Base-by-base conservation (phyloP, 2,329 filamentous ascomycete species). In the Xylaria sp. region DNA sequence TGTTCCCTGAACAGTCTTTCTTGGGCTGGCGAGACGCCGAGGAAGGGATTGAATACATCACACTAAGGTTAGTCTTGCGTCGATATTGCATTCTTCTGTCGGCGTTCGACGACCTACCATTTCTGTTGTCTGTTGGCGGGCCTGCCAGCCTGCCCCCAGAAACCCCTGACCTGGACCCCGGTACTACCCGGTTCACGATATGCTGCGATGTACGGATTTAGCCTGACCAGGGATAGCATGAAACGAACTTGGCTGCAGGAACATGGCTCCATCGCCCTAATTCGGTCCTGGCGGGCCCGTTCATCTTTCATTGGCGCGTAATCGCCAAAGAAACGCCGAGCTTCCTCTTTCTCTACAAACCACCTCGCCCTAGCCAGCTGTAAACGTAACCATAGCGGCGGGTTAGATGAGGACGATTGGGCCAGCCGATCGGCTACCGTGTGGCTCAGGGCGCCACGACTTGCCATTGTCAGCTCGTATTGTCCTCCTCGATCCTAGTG, bases 181-280 rank as follows among this genome's bases (percentile, higher is more conserved):
- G 23, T 25, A 25, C 23, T 25, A 25, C 23, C 23, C 23, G 3
- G 58, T 28, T 69, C 52, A 12, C 41, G 64, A 64, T 56, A 41
- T 56, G 55, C 57, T 46, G 7, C 32, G 64, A 64, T 56, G 50
- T 56, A 41, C 57, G 39, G 25, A 56, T 37, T 69, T 66, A 64
- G 56, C 68, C 65, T 39, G 65, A 66, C 68, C 70, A 62, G 65
- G 70, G 61, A 62, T 70, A 68, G 58, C 55, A 63, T 70, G 70
- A 72, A 72, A 72, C 70, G 13, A 32, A 44, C 57, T 46, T 61
- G 52, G 52, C 65, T 65, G 67, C 62, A 68, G 66, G 67, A 60
- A 58, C 67, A 48, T 52, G 41, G 57, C 65, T 63, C 58, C 58
- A 55, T 57, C 51, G 57, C 41, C n/a, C 64, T 65, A 52, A 65